phyloP scores from a whole-genome alignment of 2,329 filamentous ascomycete species.

The Aspergillus felis region DNA sequence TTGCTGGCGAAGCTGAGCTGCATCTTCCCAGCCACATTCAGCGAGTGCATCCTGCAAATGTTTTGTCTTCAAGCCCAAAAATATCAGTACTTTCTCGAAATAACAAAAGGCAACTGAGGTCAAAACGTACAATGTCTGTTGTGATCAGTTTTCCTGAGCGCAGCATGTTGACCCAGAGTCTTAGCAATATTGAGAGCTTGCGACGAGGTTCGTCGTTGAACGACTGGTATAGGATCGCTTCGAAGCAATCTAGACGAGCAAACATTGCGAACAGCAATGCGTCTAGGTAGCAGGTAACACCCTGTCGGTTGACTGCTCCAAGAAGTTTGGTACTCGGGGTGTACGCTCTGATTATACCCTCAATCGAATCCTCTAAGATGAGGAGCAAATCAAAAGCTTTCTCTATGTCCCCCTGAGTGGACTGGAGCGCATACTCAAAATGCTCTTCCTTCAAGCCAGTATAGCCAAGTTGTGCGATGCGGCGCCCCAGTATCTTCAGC shows the following conservation, averaged over 20 bases:
- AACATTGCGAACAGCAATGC: slow-evolving; percentile 95
- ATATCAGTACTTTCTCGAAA: neutral
- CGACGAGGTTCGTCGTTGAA: slow-evolving; percentile 69
- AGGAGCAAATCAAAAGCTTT: slow-evolving; percentile 73
- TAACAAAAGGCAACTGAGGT: neutral
- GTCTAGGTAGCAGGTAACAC: slow-evolving; percentile 93
- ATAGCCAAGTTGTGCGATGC: slow-evolving; percentile 52
- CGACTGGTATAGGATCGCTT: slow-evolving; percentile 81
- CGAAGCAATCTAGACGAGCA: slow-evolving; percentile 81
- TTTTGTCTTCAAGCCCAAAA: slow-evolving; percentile 58
- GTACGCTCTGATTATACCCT: slow-evolving; percentile 73
- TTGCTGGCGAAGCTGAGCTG: slow-evolving; percentile 73
- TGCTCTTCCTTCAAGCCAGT: slow-evolving; percentile 59
- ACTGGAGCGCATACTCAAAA: slow-evolving; percentile 57
- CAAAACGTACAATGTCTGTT: slow-evolving; percentile 65
- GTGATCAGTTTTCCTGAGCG: slow-evolving; percentile 80
- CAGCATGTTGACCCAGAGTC: slow-evolving; percentile 91
- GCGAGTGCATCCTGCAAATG: slow-evolving; percentile 77
- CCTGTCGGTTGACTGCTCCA: slow-evolving; percentile 79
- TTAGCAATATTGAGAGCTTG: slow-evolving; percentile 71
- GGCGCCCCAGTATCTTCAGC: slow-evolving; percentile 52
- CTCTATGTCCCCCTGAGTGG: slow-evolving; percentile 65
- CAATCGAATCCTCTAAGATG: slow-evolving; percentile 74
- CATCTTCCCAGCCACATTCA: slow-evolving; percentile 85
- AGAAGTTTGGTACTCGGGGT: slow-evolving; percentile 67